Evolutionary conservation across 352 stramenopile genomes (phyloP), one percentile per base, ranked within the genome.

Genomic region (Phytophthora megakarya): DNA sequence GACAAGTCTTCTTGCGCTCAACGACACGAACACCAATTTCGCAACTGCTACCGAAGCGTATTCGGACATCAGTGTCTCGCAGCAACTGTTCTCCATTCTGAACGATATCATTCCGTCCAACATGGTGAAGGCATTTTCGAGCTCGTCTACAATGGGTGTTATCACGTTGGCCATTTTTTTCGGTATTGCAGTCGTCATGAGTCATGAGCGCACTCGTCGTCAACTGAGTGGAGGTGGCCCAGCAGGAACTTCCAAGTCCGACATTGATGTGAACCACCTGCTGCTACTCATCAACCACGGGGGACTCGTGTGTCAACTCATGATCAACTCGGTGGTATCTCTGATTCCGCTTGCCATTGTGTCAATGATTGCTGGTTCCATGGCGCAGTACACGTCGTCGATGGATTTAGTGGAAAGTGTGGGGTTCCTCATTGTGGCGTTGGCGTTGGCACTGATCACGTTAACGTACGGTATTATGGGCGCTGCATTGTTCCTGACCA

Each of bases 141-240:
- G 65, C 13, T 69, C 68, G 9, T 75, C 79, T 13, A 86, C 84
- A 10, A 76, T 92, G 49, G 85, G 82, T 26, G 72, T 92, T 19
- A 91, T 92, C 54, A 80, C 73, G 3, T 83, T 93, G 15, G 81
- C 82, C 15, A 75, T 93, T 23, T 73, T 73, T 47, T 89, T 93
- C 38, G 85, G 79, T 22, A 71, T 88, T n/a, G 81, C 82, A 9
- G 66, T 80, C 10, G 61, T 76, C 55, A 77, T 82, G 54, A 88
- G 76, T 45, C 75, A 81, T 15, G 78, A 90, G 57, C 65, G 65
- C 19, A 72, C 58, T 16, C 47, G 51, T 19, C 45, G 48, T 16
- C 65, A 72, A 19, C 26, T 69, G 3, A 45, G 50, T 21, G 45
- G 19, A 18, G 42, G 21, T 8, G 64, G 57, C 13, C 50, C 64